Percentiles rank a stretch among this genome's conserved stretches.
Conservation (phyloP, 2,329 filamentous ascomycete genomes). For the Fonsecaea pedrosoi region DNA sequence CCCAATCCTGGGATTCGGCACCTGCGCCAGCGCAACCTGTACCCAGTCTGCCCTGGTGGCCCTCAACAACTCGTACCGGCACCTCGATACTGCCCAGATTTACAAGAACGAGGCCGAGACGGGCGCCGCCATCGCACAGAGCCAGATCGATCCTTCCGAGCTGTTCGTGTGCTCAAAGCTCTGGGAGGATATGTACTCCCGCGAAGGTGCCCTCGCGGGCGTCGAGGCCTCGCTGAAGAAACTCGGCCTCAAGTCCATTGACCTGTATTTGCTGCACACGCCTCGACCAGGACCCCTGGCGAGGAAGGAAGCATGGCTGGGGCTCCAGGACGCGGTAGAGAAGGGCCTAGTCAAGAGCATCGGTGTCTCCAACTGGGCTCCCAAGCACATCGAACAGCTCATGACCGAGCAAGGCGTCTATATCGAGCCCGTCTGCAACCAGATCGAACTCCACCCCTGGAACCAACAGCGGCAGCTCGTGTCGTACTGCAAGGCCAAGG, state of each 20-base stretch:
- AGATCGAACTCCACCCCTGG: constrained; percentile 42
- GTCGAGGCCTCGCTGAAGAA: constrained; percentile 57
- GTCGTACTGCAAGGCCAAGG: constrained; percentile 17
- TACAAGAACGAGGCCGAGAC: constrained; percentile 74
- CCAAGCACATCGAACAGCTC: constrained; percentile 33
- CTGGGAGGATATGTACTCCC: constrained; percentile 77
- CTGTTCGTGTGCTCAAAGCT: constrained; percentile 80
- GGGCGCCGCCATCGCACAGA: constrained; percentile 65
- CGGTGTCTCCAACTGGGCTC: constrained; percentile 33
- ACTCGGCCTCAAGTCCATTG: constrained; percentile 54
- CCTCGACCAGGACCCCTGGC: constrained; percentile 61
- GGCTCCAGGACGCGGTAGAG: constrained; percentile 58
- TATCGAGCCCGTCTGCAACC: constrained; percentile 41
- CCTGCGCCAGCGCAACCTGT: constrained; percentile 65
- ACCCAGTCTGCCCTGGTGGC: constrained; percentile 64
- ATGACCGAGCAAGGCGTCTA: constrained; percentile 29
- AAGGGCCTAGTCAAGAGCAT: constrained; percentile 32
- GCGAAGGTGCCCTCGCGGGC: constrained; percentile 63
- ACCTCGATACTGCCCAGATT: constrained; percentile 65
- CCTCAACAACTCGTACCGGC: constrained; percentile 52
- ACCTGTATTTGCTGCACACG: constrained; percentile 68
- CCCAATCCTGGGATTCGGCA: constrained; percentile 72
- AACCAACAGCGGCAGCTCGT: constrained; percentile 38
- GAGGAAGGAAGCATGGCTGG: constrained; percentile 68
- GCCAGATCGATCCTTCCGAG: constrained; percentile 62